Evolutionary conservation across 2,329 filamentous ascomycete species (phyloP), one percentile per base, ranked within the genome.

Genomic region (Cercospora citrullina): DNA sequence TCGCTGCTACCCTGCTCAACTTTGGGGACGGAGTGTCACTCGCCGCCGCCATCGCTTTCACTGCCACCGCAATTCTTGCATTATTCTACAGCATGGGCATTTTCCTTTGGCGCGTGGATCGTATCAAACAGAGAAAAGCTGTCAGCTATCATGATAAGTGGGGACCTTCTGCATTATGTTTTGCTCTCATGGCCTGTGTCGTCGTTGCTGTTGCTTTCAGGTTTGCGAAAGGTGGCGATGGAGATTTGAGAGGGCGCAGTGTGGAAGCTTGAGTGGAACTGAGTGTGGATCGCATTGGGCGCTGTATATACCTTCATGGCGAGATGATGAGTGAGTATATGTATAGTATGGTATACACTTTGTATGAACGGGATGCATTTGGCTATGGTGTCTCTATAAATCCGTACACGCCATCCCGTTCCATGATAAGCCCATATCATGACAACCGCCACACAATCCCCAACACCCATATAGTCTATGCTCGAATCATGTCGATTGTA

Each of bases 91-190:
- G 90, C 23, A 89, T 96, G 48, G 87, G 85, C 59, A 87, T 96
- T 63, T 99, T 97, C 78, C 83, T 97, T 23, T 96, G 95, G 87
- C 88, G 95, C 65, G 94, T 95, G 73, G 85, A 87, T 70, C 92
- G 92, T 69, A 98, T 98, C 77, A 87, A 92, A 72, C 89, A 90
- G 73, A 86, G 94, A 63, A 89, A 89, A 71, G 92, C 91, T n/a
- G 93, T 94, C 48, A 90, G 89, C 74, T 99, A 95, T 80, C 95
- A 98, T 79, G 95, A 99, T 79, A 90, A 88, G 73, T 91, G 89
- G 85, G 95, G 95, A 0, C 94, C 95, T 0, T 93, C 86, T 4
- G 81, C 89, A 23, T 84, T 99, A 33, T 96, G 93, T 74, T 75
- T 85, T 8, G 87, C 91, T 2, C 79, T 98, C 63, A 86, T 97